A percentile compares a stretch with the other conserved stretches of the same genome.
Conservation (phyloP, 2,329 filamentous ascomycete genomes). For the Colletotrichum tofieldiae region DNA sequence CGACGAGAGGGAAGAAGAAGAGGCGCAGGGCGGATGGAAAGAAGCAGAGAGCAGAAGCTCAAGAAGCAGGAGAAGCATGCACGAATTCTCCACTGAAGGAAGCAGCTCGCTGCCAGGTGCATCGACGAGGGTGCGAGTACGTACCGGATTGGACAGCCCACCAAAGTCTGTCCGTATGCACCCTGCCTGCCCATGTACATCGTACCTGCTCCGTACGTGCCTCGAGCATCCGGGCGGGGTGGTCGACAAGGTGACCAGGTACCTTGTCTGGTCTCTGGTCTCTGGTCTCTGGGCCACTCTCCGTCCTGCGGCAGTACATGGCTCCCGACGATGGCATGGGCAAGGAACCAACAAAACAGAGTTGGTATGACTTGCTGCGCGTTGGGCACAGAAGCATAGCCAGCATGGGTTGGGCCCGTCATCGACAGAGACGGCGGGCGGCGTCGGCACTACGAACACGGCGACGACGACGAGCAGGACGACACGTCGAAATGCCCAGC, state of each 20-base stretch:
- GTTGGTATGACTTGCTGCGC: slow-evolving; percentile 11
- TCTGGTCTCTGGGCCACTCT: neutral
- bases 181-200: neutral
- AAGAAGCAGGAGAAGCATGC: neutral
- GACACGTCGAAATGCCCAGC: too few species aligned
- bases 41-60: neutral
- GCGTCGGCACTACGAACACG: too few species aligned
- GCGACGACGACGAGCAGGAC: too few species aligned
- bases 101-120: neutral
- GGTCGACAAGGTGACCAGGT: neutral
- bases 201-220: too few species aligned
- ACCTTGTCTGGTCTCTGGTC: neutral
- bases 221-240: too few species aligned
- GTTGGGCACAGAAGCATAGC: neutral
- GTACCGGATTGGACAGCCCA: neutral
- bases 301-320: neutral
- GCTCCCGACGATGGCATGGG: neutral
- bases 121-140: neutral
- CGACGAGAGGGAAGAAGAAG: slow-evolving; percentile 8
- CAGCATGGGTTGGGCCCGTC: neutral
- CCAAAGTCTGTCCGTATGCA: neutral
- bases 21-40: neutral
- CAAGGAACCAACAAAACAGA: slow-evolving; percentile 1
- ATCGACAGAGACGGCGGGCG: neutral
- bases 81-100: neutral